phyloP scores from a whole-genome alignment of 2,329 filamentous ascomycete species.

The Monilinia aucupariae region DNA sequence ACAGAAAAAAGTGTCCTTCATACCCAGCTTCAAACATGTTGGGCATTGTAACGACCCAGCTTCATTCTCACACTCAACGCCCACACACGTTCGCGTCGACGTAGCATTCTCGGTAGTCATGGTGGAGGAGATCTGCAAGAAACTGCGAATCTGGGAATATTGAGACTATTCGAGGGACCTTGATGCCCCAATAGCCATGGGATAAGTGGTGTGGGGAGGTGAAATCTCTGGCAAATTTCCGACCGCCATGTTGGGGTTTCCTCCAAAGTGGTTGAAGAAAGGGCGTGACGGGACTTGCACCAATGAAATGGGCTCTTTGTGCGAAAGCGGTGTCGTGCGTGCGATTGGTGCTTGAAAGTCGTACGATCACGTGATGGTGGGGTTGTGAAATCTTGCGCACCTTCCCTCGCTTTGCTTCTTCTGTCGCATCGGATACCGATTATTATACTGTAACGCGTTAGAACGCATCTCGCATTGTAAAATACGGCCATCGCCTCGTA shows the following conservation, averaged over 20 bases:
- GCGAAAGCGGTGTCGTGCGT: not conserved
- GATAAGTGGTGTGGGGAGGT: not conserved
- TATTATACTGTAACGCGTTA: too few relatives aligned
- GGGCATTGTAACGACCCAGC: constrained; percentile 86
- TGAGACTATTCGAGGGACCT: not conserved
- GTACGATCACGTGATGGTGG: not conserved
- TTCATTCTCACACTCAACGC: constrained; percentile 79
- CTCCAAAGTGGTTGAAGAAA: not conserved
- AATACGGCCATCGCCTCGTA: too few relatives aligned
- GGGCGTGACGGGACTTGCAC: not conserved
- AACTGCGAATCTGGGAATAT: not conserved
- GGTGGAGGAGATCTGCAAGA: constrained; percentile 2
- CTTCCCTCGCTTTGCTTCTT: too few relatives aligned
- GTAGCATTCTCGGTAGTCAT: constrained; percentile 41
- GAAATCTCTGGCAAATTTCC: not conserved
- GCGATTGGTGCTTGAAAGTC: not conserved
- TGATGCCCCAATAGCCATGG: not conserved
- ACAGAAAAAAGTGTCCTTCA: constrained; percentile 91
- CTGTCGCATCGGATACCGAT: too few relatives aligned
- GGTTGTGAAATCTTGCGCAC: not conserved
- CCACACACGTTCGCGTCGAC: constrained; percentile 66
- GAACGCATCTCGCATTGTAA: too few relatives aligned
- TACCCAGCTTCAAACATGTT: constrained; percentile 84
- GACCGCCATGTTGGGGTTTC: not conserved
- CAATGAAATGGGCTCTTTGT: not conserved